A percentile compares a stretch with the other conserved stretches of the same genome.
These are phyloP conservation scores for Pseudogymnoascus sp. DNA, from an alignment of 2,329 filamentous ascomycete genomes.

Conservation along the genomic window DNA sequence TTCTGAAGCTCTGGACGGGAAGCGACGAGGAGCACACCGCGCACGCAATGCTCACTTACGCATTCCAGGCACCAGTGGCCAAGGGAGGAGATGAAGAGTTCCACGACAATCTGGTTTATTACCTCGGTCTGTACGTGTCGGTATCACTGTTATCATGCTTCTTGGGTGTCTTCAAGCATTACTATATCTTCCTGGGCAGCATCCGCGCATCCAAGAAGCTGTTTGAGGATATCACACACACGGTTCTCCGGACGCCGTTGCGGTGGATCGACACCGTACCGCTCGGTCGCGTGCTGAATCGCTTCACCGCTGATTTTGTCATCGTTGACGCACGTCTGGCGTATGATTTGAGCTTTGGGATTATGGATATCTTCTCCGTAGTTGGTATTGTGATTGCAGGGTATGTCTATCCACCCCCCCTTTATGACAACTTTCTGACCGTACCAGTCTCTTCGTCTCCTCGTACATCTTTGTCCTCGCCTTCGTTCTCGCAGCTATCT, in stretches of 20 bases:
- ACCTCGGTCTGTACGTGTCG: slow-evolving; percentile 59
- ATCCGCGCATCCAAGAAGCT: slow-evolving; percentile 61
- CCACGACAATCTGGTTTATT: slow-evolving; percentile 47
- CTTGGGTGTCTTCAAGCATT: slow-evolving; percentile 55
- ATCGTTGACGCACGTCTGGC: slow-evolving; percentile 62
- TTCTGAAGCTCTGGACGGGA: slow-evolving; percentile 56
- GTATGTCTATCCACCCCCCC: slow-evolving; percentile 20
- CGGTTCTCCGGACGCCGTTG: slow-evolving; percentile 64
- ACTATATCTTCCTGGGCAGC: slow-evolving; percentile 56
- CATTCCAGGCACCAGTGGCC: slow-evolving; percentile 32
- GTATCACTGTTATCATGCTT: slow-evolving; percentile 51
- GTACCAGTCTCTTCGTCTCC: slow-evolving; percentile 52
- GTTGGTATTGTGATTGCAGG: slow-evolving; percentile 59
- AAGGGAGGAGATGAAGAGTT: neutral
- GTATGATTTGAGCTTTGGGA: slow-evolving; percentile 53
- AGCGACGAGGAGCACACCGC: slow-evolving; percentile 31
- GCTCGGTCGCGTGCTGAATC: slow-evolving; percentile 66
- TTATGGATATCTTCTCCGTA: slow-evolving; percentile 53
- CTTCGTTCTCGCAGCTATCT: slow-evolving; percentile 48
- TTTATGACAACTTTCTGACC: neutral
- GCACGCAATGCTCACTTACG: slow-evolving; percentile 30
- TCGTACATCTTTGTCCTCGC: slow-evolving; percentile 58
- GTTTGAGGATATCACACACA: slow-evolving; percentile 59
- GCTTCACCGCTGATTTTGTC: slow-evolving; percentile 71
- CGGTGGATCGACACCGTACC: slow-evolving; percentile 76